Evolutionary conservation across 805 yeast species (phyloP).

Genomic region (Kodamaea sagamina): DNA sequence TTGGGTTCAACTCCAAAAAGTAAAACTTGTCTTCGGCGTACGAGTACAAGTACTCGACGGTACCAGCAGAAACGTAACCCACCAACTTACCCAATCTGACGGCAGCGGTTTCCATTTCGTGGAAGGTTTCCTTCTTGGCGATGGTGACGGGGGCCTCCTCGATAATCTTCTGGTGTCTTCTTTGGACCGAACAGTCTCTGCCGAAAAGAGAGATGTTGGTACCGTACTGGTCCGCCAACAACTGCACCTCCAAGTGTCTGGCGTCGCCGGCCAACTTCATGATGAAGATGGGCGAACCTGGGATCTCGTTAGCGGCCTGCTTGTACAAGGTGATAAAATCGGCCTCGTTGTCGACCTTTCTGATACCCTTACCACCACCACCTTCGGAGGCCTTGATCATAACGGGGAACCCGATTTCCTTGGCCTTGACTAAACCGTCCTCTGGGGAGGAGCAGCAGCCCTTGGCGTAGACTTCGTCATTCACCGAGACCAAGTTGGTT

Average conservation of each 20-base stretch:
- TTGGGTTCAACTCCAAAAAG: conserved; percentile 95
- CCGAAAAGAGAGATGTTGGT: conserved; percentile 96
- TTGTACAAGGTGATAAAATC: conserved; percentile 76
- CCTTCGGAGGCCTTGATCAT: conserved; percentile 99
- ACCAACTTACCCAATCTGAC: conserved; percentile 95
- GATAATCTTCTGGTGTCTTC: conserved; percentile 98
- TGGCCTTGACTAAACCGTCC: conserved; percentile 86
- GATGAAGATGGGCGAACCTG: conserved; percentile 97
- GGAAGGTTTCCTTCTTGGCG: conserved; percentile 83
- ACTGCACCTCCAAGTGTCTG: conserved; percentile 96
- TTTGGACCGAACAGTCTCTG: conserved; percentile 98
- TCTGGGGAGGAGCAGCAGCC: conserved; percentile 88
- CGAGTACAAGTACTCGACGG: conserved; percentile 95
- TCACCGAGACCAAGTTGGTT: conserved; percentile 84
- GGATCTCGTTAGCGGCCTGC: conserved; percentile 96
- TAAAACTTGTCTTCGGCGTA: conserved; percentile 93
- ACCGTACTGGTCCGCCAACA: conserved; percentile 97
- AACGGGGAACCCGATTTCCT: conserved; percentile 91
- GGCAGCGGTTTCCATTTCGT: conserved; percentile 94
- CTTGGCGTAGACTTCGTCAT: conserved; percentile 76
- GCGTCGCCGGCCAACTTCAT: conserved; percentile 98
- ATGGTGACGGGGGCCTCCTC: conserved; percentile 99
- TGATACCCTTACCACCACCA: conserved; percentile 99
- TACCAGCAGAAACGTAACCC: conserved; percentile 99
- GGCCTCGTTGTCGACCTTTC: conserved; percentile 86